phyloP scores from a whole-genome alignment of 1,284 basidiomycete species.

The Irpex sp. region DNA sequence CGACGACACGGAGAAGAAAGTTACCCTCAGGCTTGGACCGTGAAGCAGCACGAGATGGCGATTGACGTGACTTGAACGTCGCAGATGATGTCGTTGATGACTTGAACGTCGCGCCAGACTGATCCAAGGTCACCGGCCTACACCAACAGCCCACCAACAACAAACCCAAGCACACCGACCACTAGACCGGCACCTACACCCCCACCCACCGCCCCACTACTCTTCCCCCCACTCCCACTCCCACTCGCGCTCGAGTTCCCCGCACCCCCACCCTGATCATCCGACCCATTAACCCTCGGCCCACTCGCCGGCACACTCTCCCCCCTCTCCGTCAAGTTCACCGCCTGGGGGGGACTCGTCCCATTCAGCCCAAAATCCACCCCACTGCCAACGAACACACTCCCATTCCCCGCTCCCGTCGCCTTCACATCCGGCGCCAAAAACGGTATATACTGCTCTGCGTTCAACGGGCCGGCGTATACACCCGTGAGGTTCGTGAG shows the following conservation, averaged over 20 bases:
- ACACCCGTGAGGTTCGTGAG: slow-evolving; percentile 19
- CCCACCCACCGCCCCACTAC: neutral
- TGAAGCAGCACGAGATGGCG: no score
- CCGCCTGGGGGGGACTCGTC: slow-evolving; percentile 32
- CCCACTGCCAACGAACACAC: slow-evolving; percentile 32
- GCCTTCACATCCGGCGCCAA: slow-evolving; percentile 36
- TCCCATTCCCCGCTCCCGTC: slow-evolving; percentile 36
- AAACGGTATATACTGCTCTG: slow-evolving; percentile 36
- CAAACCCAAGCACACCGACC: no score
- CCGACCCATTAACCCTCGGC: neutral
- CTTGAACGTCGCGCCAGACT: no score
- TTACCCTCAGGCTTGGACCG: no score
- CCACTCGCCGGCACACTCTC: neutral
- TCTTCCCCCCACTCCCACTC: neutral
- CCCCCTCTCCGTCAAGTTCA: slow-evolving; percentile 33
- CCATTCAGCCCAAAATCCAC: slow-evolving; percentile 34
- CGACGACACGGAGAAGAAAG: no score
- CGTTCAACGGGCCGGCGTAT: slow-evolving; percentile 26
- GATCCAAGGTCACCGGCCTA: no score
- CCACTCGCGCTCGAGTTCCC: neutral
- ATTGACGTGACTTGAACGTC: no score
- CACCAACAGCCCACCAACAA: no score
- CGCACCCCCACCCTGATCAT: neutral
- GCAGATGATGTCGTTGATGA: no score
- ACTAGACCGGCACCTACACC: neutral